Conservation (phyloP, 768 basidiomycete genomes). For the Daedaleopsis nitida region DNA sequence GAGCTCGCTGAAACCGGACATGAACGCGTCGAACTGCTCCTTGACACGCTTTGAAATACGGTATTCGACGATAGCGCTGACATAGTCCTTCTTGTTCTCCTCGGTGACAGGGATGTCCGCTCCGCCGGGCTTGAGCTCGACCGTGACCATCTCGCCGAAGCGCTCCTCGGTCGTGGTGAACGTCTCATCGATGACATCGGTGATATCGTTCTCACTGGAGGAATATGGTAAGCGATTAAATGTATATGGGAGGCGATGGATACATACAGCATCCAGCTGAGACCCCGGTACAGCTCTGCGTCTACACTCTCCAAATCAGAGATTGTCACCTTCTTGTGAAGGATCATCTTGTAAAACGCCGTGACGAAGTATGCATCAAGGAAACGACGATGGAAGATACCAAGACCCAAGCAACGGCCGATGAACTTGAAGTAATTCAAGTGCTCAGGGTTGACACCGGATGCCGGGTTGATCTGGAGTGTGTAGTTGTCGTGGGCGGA, state of each 20-base stretch:
- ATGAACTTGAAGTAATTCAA: constrained; percentile 99
- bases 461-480: constrained; percentile 98
- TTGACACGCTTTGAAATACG: constrained; percentile 96
- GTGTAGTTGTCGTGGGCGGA: constrained; percentile 99
- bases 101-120: constrained; percentile 86
- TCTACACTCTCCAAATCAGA: constrained; percentile 97
- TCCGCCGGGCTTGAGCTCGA: constrained; percentile 91
- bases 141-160: constrained; percentile 97
- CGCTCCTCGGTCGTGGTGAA: constrained; percentile 97
- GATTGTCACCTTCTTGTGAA: constrained; percentile 95
- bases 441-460: constrained; percentile 98
- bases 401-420: constrained; percentile 90
- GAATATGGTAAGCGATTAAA: constrained; percentile 13
- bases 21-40: constrained; percentile 99
- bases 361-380: constrained; percentile 99
- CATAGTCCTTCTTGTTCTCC: constrained; percentile 99
- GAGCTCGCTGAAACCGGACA: constrained; percentile 99
- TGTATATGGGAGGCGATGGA: not conserved
- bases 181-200: constrained; percentile 96
- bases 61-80: constrained; percentile 92
- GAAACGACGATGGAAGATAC: constrained; percentile 99
- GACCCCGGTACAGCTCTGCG: constrained; percentile 88
- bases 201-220: constrained; percentile 93
- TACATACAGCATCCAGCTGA: constrained; percentile 98
- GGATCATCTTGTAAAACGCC: constrained; percentile 99